phyloP scores from a whole-genome alignment of 305 asterid species.

The Andrographis paniculata region DNA sequence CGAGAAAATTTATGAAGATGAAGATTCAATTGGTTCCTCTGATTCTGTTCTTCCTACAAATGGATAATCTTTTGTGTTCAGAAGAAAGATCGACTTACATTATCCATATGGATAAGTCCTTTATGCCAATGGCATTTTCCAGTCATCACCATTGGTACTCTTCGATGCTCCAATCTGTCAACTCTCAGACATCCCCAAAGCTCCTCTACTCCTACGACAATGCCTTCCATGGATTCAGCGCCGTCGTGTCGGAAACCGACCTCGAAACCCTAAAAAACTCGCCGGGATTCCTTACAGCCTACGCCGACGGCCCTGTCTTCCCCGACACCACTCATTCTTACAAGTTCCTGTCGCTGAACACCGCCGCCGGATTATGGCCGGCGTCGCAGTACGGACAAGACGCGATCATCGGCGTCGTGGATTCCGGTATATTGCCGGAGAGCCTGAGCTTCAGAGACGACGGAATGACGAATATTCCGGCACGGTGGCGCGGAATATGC shows the following conservation, averaged over 20 bases:
- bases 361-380: conserved; percentile 55
- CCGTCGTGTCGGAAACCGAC: conserved; percentile 35
- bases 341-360: conserved; percentile 45
- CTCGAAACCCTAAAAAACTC: conserved; percentile 27
- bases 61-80: conserved; percentile 5
- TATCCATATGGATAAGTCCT: conserved; percentile 38
- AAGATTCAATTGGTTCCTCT: conserved; percentile 7
- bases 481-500: conserved; percentile 55
- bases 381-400: conserved; percentile 49
- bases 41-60: conserved; percentile 22
- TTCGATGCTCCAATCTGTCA: conserved; percentile 27
- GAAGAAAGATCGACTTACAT: conserved; percentile 29
- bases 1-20: conserved; percentile 2
- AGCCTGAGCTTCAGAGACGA: conserved; percentile 44
- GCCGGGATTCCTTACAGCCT: conserved; percentile 48
- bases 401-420: conserved; percentile 55
- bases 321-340: conserved; percentile 46
- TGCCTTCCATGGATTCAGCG: conserved; percentile 60
- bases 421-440: conserved; percentile 61
- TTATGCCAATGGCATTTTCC: conserved; percentile 39
- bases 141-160: conserved; percentile 35
- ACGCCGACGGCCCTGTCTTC: conserved; percentile 26
- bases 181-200: conserved; percentile 20
- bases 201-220: conserved; percentile 40
- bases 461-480: conserved; percentile 48